Percentiles rank a stretch among this genome's conserved stretches.
Evolutionary conservation across 805 yeast species (phyloP).

Genomic region (Candida coquimbonensis): DNA sequence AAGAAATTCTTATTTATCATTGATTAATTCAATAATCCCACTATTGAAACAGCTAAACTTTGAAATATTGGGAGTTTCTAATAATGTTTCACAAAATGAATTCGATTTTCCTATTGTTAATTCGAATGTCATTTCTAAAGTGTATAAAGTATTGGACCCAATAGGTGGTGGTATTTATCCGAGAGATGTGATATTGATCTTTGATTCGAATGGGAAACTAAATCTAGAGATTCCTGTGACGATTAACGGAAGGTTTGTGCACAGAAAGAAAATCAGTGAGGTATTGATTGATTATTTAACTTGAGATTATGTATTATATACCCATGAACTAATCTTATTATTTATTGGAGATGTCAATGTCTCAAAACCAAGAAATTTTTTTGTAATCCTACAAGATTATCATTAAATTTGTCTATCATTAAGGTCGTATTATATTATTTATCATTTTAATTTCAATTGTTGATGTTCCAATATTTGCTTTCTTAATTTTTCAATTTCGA

Average conservation of each 20-base stretch:
- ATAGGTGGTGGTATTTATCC: slow-evolving; percentile 25
- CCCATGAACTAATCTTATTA: too few species aligned
- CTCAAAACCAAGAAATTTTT: too few species aligned
- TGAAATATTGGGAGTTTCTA: slow-evolving; percentile 16
- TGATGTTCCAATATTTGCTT: slow-evolving; percentile 28
- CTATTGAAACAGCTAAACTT: slow-evolving; percentile 3
- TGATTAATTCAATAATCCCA: slow-evolving; percentile 3
- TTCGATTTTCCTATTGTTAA: slow-evolving; percentile 16
- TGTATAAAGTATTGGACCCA: slow-evolving; percentile 20
- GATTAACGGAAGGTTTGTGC: slow-evolving; percentile 5
- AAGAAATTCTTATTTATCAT: slow-evolving; percentile 10
- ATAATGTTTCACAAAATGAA: slow-evolving; percentile 9
- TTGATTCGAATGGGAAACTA: slow-evolving; percentile 14
- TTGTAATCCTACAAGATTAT: too few species aligned
- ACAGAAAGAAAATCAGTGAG: slow-evolving; percentile 11
- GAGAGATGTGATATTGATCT: slow-evolving; percentile 17
- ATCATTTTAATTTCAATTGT: slow-evolving; percentile 4
- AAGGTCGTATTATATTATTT: too few species aligned
- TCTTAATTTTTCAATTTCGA: slow-evolving; percentile 36
- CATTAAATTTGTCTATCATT: too few species aligned
- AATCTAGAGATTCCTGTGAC: slow-evolving; percentile 12
- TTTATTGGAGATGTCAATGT: too few species aligned
- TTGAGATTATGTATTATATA: too few species aligned
- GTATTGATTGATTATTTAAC: slow-evolving; percentile 12
- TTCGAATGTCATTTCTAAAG: slow-evolving; percentile 10